phyloP scores from a whole-genome alignment of 179 eudicot species.

The Actinidia chinensis region DNA sequence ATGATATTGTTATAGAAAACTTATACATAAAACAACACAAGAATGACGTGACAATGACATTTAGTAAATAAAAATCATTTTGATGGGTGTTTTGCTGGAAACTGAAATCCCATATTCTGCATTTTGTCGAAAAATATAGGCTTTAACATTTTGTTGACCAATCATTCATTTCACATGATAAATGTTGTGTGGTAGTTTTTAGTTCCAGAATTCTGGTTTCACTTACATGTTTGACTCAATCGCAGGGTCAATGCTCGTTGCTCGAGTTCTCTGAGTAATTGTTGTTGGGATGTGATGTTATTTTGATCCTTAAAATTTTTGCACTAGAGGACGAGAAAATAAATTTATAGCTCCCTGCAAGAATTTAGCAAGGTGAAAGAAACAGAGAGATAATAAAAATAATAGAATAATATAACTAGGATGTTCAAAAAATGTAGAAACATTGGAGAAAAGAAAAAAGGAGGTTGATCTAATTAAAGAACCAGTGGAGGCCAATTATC shows the following conservation, averaged over 20 bases:
- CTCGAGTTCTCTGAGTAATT: slow-evolving; percentile 5
- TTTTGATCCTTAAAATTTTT: background rate
- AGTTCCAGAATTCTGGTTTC: background rate
- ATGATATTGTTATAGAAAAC: too few relatives aligned
- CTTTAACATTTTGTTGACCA: background rate
- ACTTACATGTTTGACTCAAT: slow-evolving; percentile 15
- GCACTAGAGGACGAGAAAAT: background rate
- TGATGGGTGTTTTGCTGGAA: too few relatives aligned
- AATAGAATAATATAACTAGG: background rate
- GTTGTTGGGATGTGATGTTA: slow-evolving; percentile 1
- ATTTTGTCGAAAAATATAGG: background rate
- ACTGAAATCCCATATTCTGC: background rate
- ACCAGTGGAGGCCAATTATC: background rate
- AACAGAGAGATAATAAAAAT: background rate
- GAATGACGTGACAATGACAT: too few relatives aligned
- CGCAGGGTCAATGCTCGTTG: slow-evolving; percentile 14
- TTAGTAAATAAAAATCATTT: too few relatives aligned
- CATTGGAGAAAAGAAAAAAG: background rate
- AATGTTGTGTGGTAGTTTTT: background rate
- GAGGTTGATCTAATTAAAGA: background rate
- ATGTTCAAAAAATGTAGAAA: background rate
- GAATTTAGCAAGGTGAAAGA: background rate
- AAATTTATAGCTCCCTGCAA: background rate
- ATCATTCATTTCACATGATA: background rate
- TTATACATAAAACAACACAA: too few relatives aligned